These are phyloP conservation scores for Eucalyptus guilfoylei DNA, from an alignment of 345 rosid genomes.

Conservation along the genomic window DNA sequence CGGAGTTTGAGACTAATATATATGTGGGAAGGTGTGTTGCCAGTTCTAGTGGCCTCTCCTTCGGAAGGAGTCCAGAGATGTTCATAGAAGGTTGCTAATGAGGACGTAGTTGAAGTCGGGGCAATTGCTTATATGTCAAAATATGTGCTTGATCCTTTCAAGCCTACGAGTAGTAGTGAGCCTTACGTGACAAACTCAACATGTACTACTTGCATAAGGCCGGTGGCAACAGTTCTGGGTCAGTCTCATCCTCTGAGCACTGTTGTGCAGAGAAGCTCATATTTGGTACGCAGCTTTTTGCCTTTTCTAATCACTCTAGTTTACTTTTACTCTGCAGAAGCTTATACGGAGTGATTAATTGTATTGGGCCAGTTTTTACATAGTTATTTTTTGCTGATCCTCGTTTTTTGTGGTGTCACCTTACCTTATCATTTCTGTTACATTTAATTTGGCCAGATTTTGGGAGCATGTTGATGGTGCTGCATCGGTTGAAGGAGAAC, in stretches of 20 bases:
- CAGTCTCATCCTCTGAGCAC: conserved; percentile 38
- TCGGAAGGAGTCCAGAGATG: conserved; percentile 31
- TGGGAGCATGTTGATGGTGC: background rate
- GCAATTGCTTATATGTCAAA: conserved; percentile 35
- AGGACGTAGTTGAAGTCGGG: conserved; percentile 51
- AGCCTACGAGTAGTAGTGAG: conserved; percentile 18
- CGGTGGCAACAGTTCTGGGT: conserved; percentile 22
- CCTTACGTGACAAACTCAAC: conserved; percentile 35
- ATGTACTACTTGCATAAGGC: conserved; percentile 33
- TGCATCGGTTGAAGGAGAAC: background rate
- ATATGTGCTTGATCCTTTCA: conserved; percentile 26
- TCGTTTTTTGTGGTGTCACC: background rate
- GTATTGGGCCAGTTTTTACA: background rate
- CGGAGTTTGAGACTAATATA: conserved; percentile 50
- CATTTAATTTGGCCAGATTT: too few relatives aligned
- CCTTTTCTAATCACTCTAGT: background rate
- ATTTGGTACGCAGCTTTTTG: conserved; percentile 25
- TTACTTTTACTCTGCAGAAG: background rate
- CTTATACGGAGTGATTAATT: background rate
- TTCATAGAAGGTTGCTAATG: conserved; percentile 30
- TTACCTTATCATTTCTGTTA: too few relatives aligned
- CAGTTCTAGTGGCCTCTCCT: conserved; percentile 50
- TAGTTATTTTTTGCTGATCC: background rate
- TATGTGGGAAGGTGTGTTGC: conserved; percentile 39
- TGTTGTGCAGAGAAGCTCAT: conserved; percentile 29